A percentile compares a stretch with the other conserved stretches of the same genome.
Evolutionary conservation across 208 protist genomes (phyloP).

Genomic region (Leptomonas pyrrhocoris): DNA sequence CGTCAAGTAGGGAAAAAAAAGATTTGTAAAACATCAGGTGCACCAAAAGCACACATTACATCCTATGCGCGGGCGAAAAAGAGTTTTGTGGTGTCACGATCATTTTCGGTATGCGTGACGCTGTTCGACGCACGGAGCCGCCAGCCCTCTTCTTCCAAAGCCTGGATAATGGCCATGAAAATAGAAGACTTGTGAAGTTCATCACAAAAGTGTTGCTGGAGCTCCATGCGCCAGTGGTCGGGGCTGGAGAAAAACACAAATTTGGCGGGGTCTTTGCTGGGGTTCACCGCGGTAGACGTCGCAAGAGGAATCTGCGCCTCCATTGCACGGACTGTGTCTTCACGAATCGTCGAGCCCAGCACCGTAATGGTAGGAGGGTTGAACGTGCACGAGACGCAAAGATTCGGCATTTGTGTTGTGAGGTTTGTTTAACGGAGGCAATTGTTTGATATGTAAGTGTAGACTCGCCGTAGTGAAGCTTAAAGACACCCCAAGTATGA

Average conservation of each 20-base stretch:
- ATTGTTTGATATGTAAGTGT: no score
- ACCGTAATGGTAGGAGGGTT: constrained; percentile 91
- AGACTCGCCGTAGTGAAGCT: no score
- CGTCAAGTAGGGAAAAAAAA: background rate
- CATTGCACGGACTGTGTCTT: constrained; percentile 87
- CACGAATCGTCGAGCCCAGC: constrained; percentile 80
- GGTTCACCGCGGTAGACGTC: constrained; percentile 74
- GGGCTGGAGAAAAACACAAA: constrained; percentile 80
- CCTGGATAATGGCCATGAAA: constrained; percentile 78
- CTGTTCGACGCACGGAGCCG: constrained; percentile 76
- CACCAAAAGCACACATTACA: background rate
- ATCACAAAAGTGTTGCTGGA: constrained; percentile 92
- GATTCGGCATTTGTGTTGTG: constrained; percentile 77
- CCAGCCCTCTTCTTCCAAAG: constrained; percentile 88
- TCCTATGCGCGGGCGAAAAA: constrained; percentile 80
- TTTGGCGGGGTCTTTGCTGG: constrained; percentile 72
- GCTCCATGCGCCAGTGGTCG: constrained; percentile 89
- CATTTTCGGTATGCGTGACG: constrained; percentile 41
- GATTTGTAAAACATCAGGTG: background rate
- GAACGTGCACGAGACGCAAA: constrained; percentile 91
- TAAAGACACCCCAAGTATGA: no score
- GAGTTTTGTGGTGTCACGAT: constrained; percentile 78
- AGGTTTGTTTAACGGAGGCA: no score
- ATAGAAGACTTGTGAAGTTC: constrained; percentile 87
- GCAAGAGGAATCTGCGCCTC: constrained; percentile 74